phyloP scores from a whole-genome alignment of 1,284 basidiomycete genomes.

The Pascua sp. region DNA sequence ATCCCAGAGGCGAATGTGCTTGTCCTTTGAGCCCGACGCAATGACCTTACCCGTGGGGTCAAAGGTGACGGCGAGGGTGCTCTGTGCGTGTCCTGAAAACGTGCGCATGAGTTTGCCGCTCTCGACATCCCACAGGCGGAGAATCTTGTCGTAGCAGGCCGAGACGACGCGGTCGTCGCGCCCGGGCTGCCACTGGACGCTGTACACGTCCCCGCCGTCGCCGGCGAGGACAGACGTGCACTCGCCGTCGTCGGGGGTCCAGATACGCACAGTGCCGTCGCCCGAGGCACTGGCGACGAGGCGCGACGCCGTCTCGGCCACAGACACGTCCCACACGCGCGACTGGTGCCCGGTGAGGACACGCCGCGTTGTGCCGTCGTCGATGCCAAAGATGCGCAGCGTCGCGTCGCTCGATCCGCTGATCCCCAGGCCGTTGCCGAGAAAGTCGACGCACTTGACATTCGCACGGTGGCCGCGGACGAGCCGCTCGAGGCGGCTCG shows the following conservation, averaged over 20 bases:
- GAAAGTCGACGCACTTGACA: constrained; percentile 51
- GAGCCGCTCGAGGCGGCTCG: constrained; percentile 25
- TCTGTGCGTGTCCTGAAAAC: constrained; percentile 53
- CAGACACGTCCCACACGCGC: constrained; percentile 51
- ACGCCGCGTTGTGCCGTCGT: constrained; percentile 23
- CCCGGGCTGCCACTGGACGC: constrained; percentile 50
- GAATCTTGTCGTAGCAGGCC: constrained; percentile 53
- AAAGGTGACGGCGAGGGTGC: constrained; percentile 50
- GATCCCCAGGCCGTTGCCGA: constrained; percentile 48
- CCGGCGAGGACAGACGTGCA: constrained; percentile 32
- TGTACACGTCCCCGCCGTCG: constrained; percentile 52
- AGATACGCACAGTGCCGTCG: constrained; percentile 52
- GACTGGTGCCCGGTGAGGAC: constrained; percentile 48
- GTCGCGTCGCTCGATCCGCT: constrained; percentile 51
- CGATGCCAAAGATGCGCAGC: constrained; percentile 38
- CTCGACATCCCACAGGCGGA: constrained; percentile 52
- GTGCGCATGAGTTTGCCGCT: constrained; percentile 50
- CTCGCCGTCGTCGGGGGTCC: constrained; percentile 35
- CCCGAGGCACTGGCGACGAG: constrained; percentile 48
- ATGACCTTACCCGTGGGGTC: constrained; percentile 51
- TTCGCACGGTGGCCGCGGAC: constrained; percentile 50
- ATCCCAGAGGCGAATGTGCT: constrained; percentile 54
- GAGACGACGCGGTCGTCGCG: constrained; percentile 46
- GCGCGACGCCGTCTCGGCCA: constrained; percentile 17
- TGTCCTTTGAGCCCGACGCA: constrained; percentile 53